Evolutionary conservation across 345 rosid species (phyloP).

Genomic region (Psidium friedrichsthalianum): DNA sequence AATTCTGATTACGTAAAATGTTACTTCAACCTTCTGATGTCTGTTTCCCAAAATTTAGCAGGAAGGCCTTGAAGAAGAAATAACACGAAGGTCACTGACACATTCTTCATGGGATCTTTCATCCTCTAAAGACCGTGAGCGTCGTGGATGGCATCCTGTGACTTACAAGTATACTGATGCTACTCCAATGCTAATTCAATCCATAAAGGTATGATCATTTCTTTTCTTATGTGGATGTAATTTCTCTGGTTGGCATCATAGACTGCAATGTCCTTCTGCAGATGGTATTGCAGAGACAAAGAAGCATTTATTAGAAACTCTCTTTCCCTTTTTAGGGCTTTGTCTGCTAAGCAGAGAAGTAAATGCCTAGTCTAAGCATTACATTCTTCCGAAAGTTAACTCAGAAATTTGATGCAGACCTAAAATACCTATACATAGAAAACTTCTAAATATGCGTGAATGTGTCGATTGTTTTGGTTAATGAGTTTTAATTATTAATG

Average conservation of each 20-base stretch:
- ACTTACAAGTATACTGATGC: slow-evolving; percentile 82
- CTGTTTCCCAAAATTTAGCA: slow-evolving; percentile 24
- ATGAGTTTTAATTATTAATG: background rate
- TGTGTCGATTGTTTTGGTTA: background rate
- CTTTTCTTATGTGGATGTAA: background rate
- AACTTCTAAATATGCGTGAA: background rate
- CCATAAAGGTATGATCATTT: slow-evolving; percentile 48
- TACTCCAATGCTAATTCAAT: slow-evolving; percentile 48
- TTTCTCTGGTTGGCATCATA: background rate
- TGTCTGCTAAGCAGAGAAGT: background rate
- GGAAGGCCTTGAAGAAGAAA: slow-evolving; percentile 70
- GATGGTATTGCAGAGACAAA: background rate
- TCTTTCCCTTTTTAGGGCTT: background rate
- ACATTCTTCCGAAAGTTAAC: background rate
- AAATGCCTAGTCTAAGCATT: background rate
- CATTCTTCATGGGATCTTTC: slow-evolving; percentile 87
- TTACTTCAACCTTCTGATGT: background rate
- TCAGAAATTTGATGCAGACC: background rate
- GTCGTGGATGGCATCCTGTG: slow-evolving; percentile 91
- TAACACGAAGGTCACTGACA: slow-evolving; percentile 66
- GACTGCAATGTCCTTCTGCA: background rate
- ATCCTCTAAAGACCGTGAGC: slow-evolving; percentile 60
- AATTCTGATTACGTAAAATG: background rate
- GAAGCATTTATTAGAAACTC: background rate
- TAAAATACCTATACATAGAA: accelerated